Percentiles rank a stretch among this genome's conserved stretches.
Evolutionary conservation across 768 basidiomycete species (phyloP).

Genomic region (Mycena metata): DNA sequence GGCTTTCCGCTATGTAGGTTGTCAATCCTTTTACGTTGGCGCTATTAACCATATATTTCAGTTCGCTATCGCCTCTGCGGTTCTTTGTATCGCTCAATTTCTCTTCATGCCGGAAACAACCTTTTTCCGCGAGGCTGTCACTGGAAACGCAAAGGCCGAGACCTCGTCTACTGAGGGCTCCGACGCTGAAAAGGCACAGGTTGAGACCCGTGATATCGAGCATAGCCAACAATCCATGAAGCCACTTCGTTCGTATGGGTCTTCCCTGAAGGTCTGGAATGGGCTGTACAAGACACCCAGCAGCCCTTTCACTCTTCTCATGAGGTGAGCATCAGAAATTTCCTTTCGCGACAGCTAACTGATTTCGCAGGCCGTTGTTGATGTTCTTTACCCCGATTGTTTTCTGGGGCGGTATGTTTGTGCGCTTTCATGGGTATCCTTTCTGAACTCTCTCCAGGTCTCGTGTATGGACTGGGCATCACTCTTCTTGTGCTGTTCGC

Average conservation of each 20-base stretch:
- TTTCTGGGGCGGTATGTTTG: conserved; percentile 21
- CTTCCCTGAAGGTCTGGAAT: conserved; percentile 22
- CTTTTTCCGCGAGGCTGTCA: conserved; percentile 22
- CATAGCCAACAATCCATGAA: not conserved
- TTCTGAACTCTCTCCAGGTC: too few relatives aligned
- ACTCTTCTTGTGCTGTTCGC: conserved; percentile 26
- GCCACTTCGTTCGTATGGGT: conserved; percentile 12
- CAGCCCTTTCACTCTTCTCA: conserved; percentile 22
- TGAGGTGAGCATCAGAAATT: conserved; percentile 3
- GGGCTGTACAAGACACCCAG: conserved; percentile 20
- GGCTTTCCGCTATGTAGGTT: conserved; percentile 29
- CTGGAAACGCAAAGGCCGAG: not conserved
- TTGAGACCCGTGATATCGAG: conserved; percentile 19
- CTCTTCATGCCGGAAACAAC: conserved; percentile 32
- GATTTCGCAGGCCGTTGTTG: conserved; percentile 11
- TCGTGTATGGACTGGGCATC: conserved; percentile 18
- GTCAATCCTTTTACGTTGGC: not conserved
- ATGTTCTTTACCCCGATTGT: conserved; percentile 32
- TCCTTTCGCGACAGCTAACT: not conserved
- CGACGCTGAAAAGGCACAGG: conserved; percentile 12
- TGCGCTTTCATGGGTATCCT: too few relatives aligned
- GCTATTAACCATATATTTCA: not conserved
- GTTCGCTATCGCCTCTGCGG: conserved; percentile 28
- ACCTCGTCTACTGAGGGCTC: conserved; percentile 3
- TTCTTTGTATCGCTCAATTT: conserved; percentile 27